Evolutionary conservation across 345 rosid genomes (phyloP).

Genomic region (Hibiscus syriacus): DNA sequence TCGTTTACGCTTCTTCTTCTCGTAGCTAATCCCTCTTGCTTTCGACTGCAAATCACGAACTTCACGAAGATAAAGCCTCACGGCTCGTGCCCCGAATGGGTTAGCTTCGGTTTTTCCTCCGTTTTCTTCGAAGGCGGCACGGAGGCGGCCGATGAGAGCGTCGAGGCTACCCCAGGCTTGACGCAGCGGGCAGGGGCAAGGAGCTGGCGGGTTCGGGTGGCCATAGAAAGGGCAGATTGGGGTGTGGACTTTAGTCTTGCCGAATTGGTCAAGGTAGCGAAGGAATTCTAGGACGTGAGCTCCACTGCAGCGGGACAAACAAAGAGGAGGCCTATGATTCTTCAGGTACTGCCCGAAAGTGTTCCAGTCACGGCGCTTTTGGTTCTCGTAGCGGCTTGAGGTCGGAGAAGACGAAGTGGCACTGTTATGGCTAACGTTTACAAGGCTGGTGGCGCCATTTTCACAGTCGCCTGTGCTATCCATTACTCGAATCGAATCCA

Average conservation of each 20-base stretch:
- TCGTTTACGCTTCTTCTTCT: slow-evolving; percentile 68
- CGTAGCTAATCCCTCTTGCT: slow-evolving; percentile 67
- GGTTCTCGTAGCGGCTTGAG: slow-evolving; percentile 61
- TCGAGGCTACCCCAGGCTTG: slow-evolving; percentile 81
- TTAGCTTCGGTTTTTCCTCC: slow-evolving; percentile 63
- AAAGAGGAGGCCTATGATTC: slow-evolving; percentile 57
- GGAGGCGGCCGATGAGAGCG: slow-evolving; percentile 59
- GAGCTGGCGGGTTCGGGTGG: slow-evolving; percentile 58
- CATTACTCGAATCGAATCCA: slow-evolving; percentile 23
- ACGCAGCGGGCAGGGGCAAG: slow-evolving; percentile 67
- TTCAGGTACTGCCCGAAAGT: slow-evolving; percentile 59
- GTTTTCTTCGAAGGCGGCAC: slow-evolving; percentile 64
- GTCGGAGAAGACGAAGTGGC: slow-evolving; percentile 20
- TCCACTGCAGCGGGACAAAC: slow-evolving; percentile 50
- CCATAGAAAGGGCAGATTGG: slow-evolving; percentile 58
- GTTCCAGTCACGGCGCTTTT: slow-evolving; percentile 74
- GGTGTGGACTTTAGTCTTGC: slow-evolving; percentile 64
- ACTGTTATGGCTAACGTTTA: not conserved
- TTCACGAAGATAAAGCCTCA: slow-evolving; percentile 56
- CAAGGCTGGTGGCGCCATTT: not conserved
- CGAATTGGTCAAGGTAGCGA: slow-evolving; percentile 64
- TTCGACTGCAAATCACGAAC: slow-evolving; percentile 63
- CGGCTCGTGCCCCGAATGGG: slow-evolving; percentile 64
- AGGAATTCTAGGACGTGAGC: slow-evolving; percentile 70
- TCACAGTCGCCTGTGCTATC: slow-evolving; percentile 9